phyloP scores from a whole-genome alignment of 2,329 filamentous ascomycete species.

The Annulohypoxylon truncatum region DNA sequence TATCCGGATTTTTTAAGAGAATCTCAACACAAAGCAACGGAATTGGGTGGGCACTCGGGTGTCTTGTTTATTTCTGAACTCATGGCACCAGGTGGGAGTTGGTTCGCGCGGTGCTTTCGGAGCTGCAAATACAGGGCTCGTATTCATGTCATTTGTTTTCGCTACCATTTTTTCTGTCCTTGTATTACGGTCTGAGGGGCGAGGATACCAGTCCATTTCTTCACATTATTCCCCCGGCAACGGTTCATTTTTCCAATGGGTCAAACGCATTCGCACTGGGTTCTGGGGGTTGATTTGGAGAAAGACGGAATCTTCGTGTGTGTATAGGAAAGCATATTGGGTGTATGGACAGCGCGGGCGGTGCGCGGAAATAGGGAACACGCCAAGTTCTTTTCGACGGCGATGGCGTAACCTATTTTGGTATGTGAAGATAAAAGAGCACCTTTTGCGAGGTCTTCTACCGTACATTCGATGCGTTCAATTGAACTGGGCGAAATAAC shows the following conservation, averaged over 20 bases:
- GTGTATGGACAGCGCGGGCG: conserved; percentile 25
- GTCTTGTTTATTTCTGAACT: conserved; percentile 47
- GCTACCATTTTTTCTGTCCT: conserved; percentile 24
- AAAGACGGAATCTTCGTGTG: conserved; percentile 23
- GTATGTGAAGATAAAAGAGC: conserved; percentile 25
- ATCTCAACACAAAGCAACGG: conserved; percentile 49
- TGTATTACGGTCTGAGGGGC: conserved; percentile 38
- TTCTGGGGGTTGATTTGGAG: conserved; percentile 23
- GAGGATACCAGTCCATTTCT: conserved; percentile 37
- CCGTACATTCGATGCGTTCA: conserved; percentile 38
- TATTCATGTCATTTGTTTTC: conserved; percentile 40
- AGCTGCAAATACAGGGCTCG: conserved; percentile 52
- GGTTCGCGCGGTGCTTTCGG: conserved; percentile 48
- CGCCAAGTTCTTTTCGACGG: conserved; percentile 22
- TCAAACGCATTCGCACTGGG: conserved; percentile 28
- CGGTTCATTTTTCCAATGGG: conserved; percentile 28
- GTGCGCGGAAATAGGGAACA: conserved; percentile 22
- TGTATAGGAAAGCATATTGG: conserved; percentile 40
- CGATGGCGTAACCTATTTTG: conserved; percentile 33
- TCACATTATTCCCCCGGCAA: conserved; percentile 38
- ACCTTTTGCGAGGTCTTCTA: conserved; percentile 24
- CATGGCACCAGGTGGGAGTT: conserved; percentile 53
- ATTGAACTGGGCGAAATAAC: conserved; percentile 34
- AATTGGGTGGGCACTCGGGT: conserved; percentile 47
- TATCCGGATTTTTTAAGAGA: conserved; percentile 50